Percentiles rank a stretch among this genome's conserved stretches.
phyloP scores from a whole-genome alignment of 2,329 filamentous ascomycete species.

The Claviceps monticola region DNA sequence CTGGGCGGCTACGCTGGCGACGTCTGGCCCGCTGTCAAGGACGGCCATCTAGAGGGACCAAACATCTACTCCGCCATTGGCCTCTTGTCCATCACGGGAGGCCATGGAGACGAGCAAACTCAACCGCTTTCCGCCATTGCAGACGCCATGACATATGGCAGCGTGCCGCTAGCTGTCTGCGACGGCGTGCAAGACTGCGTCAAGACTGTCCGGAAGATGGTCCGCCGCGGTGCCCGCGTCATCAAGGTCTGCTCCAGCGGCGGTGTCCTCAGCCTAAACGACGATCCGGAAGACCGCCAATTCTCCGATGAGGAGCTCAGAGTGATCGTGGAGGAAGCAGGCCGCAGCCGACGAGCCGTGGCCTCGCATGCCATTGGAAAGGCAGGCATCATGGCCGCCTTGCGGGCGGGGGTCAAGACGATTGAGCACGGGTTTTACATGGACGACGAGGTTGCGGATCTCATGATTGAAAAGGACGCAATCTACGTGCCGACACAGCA shows the following conservation, averaged over 20 bases:
- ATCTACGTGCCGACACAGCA: constrained; percentile 26
- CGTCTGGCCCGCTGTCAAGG: constrained; percentile 25
- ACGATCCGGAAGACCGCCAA: constrained; percentile 24
- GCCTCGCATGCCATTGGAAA: constrained; percentile 28
- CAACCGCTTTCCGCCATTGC: constrained; percentile 18
- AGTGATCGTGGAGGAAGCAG: constrained; percentile 24
- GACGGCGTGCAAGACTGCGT: constrained; percentile 28
- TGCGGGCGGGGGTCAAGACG: constrained; percentile 23
- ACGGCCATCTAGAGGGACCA: constrained; percentile 30
- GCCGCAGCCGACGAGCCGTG: constrained; percentile 21
- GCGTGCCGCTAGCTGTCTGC: constrained; percentile 17
- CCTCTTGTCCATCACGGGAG: constrained; percentile 31
- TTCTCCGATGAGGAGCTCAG: constrained; percentile 25
- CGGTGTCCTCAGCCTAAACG: constrained; percentile 25
- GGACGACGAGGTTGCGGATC: constrained; percentile 25
- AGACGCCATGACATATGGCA: constrained; percentile 20
- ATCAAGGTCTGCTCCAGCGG: constrained; percentile 28
- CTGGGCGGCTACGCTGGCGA: constrained; percentile 32
- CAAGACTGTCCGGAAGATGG: constrained; percentile 24
- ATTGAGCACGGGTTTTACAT: constrained; percentile 27
- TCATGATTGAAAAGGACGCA: constrained; percentile 23
- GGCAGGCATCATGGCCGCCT: constrained; percentile 24
- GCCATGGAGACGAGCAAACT: constrained; percentile 29
- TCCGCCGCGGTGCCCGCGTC: constrained; percentile 24
- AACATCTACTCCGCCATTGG: constrained; percentile 33